These are phyloP conservation scores for Lentithecium fluviatile DNA, from an alignment of 495 filamentous ascomycete species.

Conservation along the genomic window DNA sequence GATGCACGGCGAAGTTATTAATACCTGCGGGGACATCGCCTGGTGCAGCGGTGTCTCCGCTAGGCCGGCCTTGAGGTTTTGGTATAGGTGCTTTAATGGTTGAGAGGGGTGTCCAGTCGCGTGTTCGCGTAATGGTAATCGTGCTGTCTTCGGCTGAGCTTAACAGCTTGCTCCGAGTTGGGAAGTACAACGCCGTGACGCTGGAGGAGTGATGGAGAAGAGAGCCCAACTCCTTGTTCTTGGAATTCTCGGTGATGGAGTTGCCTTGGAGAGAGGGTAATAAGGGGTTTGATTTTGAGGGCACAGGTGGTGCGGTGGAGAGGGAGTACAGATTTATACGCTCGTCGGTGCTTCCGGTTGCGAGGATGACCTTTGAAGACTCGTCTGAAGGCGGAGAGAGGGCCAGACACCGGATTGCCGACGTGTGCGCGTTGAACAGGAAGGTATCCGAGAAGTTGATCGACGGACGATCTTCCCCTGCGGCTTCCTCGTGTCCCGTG, in stretches of 20 bases:
- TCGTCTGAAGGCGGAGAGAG: slow-evolving; percentile 73
- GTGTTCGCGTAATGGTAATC: slow-evolving; percentile 77
- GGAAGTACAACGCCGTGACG: slow-evolving; percentile 76
- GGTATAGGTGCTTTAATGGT: slow-evolving; percentile 86
- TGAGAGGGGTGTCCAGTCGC: slow-evolving; percentile 89
- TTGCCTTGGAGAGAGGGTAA: slow-evolving; percentile 64
- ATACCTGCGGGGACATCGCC: slow-evolving; percentile 85
- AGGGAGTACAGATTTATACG: slow-evolving; percentile 92
- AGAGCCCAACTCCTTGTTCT: slow-evolving; percentile 83
- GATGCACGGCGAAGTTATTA: slow-evolving; percentile 93
- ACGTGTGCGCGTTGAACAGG: slow-evolving; percentile 89
- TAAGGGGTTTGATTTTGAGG: slow-evolving; percentile 18
- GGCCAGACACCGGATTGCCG: slow-evolving; percentile 85
- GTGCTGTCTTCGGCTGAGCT: slow-evolving; percentile 81
- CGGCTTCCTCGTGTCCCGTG: slow-evolving; percentile 12
- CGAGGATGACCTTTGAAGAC: slow-evolving; percentile 72
- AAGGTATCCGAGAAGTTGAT: slow-evolving; percentile 88
- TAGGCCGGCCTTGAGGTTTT: slow-evolving; percentile 76
- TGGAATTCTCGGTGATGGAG: slow-evolving; percentile 73
- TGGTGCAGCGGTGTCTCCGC: slow-evolving; percentile 83
- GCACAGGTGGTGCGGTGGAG: slow-evolving; percentile 64
- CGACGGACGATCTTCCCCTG: slow-evolving; percentile 20
- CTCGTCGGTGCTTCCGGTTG: slow-evolving; percentile 87
- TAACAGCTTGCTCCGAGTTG: slow-evolving; percentile 82
- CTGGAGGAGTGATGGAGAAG: slow-evolving; percentile 81